phyloP scores from a whole-genome alignment of 441 rosid genomes.

The Euphorbia corollata region DNA sequence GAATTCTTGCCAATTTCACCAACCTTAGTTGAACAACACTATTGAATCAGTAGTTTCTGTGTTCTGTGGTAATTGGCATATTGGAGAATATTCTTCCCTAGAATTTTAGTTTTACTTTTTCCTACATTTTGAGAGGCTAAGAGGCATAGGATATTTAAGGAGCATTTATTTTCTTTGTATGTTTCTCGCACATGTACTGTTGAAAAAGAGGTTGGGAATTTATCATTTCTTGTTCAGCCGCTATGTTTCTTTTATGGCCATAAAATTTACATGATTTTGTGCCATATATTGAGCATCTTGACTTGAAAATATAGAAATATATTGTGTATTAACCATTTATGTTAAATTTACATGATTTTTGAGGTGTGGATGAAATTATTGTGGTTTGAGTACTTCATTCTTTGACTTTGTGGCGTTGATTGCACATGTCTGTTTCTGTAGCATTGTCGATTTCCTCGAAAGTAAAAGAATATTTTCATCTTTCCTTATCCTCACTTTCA shows the following conservation, averaged over 20 bases:
- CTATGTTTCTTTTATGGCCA: neutral
- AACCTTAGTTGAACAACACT: neutral
- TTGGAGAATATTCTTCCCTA: neutral
- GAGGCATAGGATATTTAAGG: neutral
- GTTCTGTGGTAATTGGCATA: neutral
- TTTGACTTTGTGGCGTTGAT: conserved; percentile 29
- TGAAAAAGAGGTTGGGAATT: conserved; percentile 18
- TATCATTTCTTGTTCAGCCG: neutral
- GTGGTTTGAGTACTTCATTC: conserved; percentile 22
- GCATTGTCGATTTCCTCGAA: conserved; percentile 16
- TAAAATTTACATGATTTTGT: neutral
- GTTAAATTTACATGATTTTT: neutral
- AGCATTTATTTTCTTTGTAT: conserved; percentile 9
- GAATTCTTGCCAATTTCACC: neutral
- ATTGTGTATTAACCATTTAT: neutral
- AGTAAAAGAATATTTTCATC: conserved; percentile 14
- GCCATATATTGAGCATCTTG: neutral
- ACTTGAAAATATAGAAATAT: neutral
- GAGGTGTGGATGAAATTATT: conserved; percentile 19
- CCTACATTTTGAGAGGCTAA: neutral
- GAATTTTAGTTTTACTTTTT: conserved; percentile 11
- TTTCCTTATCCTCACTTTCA: conserved; percentile 13
- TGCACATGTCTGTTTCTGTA: conserved; percentile 27
- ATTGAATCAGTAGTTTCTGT: conserved; percentile 7
- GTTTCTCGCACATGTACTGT: conserved; percentile 12